Base-by-base conservation (phyloP, 2,329 filamentous ascomycete genomes). In the Calonectria multiphialidica region DNA sequence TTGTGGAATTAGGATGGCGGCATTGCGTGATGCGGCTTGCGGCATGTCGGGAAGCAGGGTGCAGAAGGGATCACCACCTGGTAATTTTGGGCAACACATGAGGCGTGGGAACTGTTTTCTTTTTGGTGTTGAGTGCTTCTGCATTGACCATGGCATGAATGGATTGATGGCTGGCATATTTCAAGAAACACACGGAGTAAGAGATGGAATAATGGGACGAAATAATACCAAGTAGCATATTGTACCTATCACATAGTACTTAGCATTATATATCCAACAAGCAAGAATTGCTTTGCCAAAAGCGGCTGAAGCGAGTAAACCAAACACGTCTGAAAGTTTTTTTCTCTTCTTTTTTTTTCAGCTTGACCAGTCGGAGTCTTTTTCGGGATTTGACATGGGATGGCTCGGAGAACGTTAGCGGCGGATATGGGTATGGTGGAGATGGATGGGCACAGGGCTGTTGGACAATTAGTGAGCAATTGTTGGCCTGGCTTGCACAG, bases 11-110 rank as follows among this genome's bases (percentile, higher is more conserved):
- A 23, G 66, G 69, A 66, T 70, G 30, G 65, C 61, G 69, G 72
- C 68, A 78, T 79, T 79, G 77, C 76, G 77, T 77, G 77, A 78
- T 79, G 63, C 66, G 65, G 71, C 75, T 49, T 76, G 64, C 40
- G 71, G 68, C 55, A 64, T 63, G 25, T 75, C 70, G 45, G 42
- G 64, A 35, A 71, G 40, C 49, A 63, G 57, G 40, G 49, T 45
- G 63, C 40, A 47, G 69, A 63, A 33, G 64, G 50, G 49, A 59
- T 62, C 57, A 40, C 40, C 55, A 53, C 45, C 45, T 53, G 57
- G 47, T 62, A 61, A 49, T 67, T 47, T 40, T 62, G 55, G 45
- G 40, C 40, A 28, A 61, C 40, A 59, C 28, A 45, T 30, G 23
- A 35, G 57, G 57, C 65, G 65, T 23, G 59, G 64, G 40, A 49